phyloP scores from a whole-genome alignment of 2,329 filamentous ascomycete species.

The Pleomassaria siparia region DNA sequence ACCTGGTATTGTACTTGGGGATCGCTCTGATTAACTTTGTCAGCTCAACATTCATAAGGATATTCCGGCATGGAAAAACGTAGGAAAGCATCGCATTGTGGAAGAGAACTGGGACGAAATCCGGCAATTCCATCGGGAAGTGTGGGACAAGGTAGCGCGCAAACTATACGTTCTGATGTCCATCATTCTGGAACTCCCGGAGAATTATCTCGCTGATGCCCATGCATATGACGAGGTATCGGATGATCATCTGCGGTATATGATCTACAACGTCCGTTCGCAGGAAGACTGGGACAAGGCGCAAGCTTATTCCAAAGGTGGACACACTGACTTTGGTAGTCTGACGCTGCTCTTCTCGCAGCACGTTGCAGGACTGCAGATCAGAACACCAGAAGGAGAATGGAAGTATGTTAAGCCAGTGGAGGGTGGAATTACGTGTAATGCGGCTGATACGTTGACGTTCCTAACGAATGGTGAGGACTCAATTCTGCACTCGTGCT shows the following conservation, averaged over 20 bases:
- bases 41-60: constrained; percentile 37
- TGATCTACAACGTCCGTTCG: constrained; percentile 56
- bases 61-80: constrained; percentile 26
- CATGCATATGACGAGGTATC: constrained; percentile 60
- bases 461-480: constrained; percentile 36
- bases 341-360: constrained; percentile 59
- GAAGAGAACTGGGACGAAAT: constrained; percentile 28
- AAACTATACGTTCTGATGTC: constrained; percentile 57
- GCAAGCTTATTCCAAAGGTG: constrained; percentile 41
- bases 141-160: constrained; percentile 38
- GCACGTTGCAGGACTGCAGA: constrained; percentile 57
- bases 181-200: constrained; percentile 59
- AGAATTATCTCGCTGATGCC: constrained; percentile 55
- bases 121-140: constrained; percentile 26
- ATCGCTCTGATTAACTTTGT: not conserved
- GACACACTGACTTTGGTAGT: constrained; percentile 58
- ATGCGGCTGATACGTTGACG: constrained; percentile 39
- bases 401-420: constrained; percentile 44
- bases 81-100: constrained; percentile 30
- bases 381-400: constrained; percentile 38
- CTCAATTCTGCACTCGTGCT: constrained; percentile 9
- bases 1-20: no score
- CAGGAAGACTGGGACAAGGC: constrained; percentile 46
- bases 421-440: constrained; percentile 40
- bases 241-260: constrained; percentile 63